Evolutionary conservation across 1,284 basidiomycete species (phyloP), one percentile per base, ranked within the genome.

Genomic region (Schizophyllum amplum): DNA sequence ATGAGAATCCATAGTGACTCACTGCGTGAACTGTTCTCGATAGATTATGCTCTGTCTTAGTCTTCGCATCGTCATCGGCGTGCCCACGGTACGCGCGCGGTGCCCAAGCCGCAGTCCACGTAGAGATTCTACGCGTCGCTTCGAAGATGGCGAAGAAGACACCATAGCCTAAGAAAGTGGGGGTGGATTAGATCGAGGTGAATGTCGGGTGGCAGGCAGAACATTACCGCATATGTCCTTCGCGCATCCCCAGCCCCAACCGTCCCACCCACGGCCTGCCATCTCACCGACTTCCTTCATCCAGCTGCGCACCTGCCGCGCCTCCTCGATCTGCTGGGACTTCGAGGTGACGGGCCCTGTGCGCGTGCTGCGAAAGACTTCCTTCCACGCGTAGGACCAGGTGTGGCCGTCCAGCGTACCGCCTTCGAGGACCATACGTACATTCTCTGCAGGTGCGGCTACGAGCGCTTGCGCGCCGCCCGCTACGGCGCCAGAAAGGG

Each of bases 201-300:
- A 58, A n/a, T n/a, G n/a, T n/a, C n/a, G 56, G 17, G 24, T 47
- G 47, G 42, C 21, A 46, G 17, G 25, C 57, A 20, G 24, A 61
- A 22, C 56, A 78, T 63, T 64, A 87, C 88, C 88, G 65, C 78
- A 83, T 23, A 82, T 71, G 66, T 91, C 88, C 66, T 91, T 91
- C 7, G 78, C 83, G 48, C 76, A 78, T 24, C 86, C 85, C 83
- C 85, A 91, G 1, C 80, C 77, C 80, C 86, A 87, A 1, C 89
- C 89, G 61, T 81, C 72, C 89, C 89, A 91, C 11, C 89, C 89
- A 24, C 85, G 78, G 15, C 88, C 87, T 11, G 88, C 86, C 87
- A 90, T 88, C 56, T 79, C 81, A 20, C 83, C 74, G 2, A 90
- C 83, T 52, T 91, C 88, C 58, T 75, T 80, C 77, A 89, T 81